phyloP scores from a whole-genome alignment of 106 monocot genomes.

The Triglochin maritima region DNA sequence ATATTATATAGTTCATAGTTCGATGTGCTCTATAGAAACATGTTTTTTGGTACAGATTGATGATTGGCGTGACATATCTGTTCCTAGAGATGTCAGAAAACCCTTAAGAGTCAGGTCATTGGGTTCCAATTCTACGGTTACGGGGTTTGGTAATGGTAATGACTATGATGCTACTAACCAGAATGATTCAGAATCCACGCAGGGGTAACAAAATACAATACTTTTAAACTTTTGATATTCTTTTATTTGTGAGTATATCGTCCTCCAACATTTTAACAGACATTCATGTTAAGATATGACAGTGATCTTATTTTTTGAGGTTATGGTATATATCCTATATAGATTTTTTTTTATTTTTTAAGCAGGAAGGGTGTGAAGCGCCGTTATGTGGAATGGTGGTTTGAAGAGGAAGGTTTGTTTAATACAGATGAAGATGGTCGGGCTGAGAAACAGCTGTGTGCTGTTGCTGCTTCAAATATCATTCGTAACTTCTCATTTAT shows the following conservation, averaged over 20 bases:
- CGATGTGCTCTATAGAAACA: no score
- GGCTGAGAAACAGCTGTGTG: conserved; percentile 87
- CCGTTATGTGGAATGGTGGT: conserved; percentile 56
- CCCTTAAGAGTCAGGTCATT: conserved; percentile 47
- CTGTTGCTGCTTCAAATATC: conserved; percentile 89
- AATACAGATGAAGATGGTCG: conserved; percentile 83
- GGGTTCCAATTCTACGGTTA: conserved; percentile 43
- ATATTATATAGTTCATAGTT: no score
- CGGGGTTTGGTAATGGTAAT: conserved; percentile 89
- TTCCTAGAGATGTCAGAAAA: conserved; percentile 64
- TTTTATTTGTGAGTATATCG: background rate
- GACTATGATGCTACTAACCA: conserved; percentile 19
- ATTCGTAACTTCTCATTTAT: conserved; percentile 97
- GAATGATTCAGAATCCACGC: conserved; percentile 17
- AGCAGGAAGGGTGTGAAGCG: conserved; percentile 27
- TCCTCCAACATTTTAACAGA: background rate
- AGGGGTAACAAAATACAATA: conserved; percentile 24
- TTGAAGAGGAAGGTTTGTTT: conserved; percentile 87
- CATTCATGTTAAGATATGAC: background rate
- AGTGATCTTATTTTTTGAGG: background rate
- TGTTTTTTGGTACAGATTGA: conserved; percentile 47
- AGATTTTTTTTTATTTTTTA: background rate
- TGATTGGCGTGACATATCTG: conserved; percentile 91
- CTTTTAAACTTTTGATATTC: background rate
- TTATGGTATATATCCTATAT: background rate